These are phyloP conservation scores for Zhuliangozyma blackwelliae DNA, from an alignment of 1,139 yeast genomes.

Conservation along the genomic window DNA sequence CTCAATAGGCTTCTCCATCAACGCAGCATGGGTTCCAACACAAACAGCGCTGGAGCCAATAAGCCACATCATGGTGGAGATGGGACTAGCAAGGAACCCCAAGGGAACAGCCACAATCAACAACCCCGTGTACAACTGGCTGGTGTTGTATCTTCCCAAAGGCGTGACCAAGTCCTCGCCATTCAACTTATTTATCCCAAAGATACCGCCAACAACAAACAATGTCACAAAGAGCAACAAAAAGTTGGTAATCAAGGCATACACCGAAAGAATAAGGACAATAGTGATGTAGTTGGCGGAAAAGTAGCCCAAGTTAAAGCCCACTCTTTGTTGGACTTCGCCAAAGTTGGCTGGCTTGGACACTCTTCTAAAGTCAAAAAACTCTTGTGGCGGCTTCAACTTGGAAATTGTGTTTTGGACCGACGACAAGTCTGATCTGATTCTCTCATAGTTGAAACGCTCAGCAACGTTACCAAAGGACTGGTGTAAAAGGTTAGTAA, in stretches of 20 bases:
- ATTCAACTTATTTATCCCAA: conserved; percentile 70
- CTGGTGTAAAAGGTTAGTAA: conserved; percentile 8
- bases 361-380: conserved; percentile 83
- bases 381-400: conserved; percentile 86
- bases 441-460: conserved; percentile 47
- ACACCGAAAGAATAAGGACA: conserved; percentile 56
- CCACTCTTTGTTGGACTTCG: conserved; percentile 83
- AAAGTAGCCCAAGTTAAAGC: conserved; percentile 82
- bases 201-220: conserved; percentile 64
- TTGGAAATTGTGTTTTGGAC: conserved; percentile 65
- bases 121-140: conserved; percentile 86
- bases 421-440: conserved; percentile 35
- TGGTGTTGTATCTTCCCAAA: conserved; percentile 64
- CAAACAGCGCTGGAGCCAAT: conserved; percentile 90
- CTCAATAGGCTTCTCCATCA: conserved; percentile 97
- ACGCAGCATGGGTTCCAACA: conserved; percentile 85
- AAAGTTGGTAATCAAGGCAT: conserved; percentile 72
- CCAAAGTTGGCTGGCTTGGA: conserved; percentile 88
- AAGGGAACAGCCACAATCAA: conserved; percentile 77
- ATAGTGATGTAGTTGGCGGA: conserved; percentile 82
- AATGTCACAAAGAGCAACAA: conserved; percentile 77
- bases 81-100: conserved; percentile 90
- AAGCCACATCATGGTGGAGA: conserved; percentile 92
- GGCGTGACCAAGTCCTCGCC: conserved; percentile 80
- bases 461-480: conserved; percentile 31